Percentiles rank a stretch among this genome's conserved stretches.
These are phyloP conservation scores for Exophiala lecanii-corni DNA, from an alignment of 2,329 filamentous ascomycete species.

Conservation along the genomic window DNA sequence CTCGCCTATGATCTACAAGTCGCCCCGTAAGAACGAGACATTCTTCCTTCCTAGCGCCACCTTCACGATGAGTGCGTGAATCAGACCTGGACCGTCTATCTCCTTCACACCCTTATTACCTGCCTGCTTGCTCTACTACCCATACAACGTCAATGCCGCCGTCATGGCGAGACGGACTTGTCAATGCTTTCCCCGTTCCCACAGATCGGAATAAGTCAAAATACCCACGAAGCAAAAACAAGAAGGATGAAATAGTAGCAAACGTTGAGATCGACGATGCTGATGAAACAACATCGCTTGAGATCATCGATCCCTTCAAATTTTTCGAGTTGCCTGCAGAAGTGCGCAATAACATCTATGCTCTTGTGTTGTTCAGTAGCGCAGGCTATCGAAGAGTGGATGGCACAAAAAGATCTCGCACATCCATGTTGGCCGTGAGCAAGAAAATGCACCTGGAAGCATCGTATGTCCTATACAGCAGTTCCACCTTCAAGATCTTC, in stretches of 20 bases:
- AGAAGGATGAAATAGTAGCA: no score
- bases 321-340: constrained; percentile 53
- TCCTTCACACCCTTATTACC: constrained; percentile 3
- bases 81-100: constrained; percentile 7
- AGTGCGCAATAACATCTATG: constrained; percentile 48
- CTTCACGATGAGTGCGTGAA: constrained; percentile 22
- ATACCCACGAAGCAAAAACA: constrained; percentile 7
- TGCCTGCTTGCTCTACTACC: background rate
- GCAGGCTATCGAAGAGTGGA: constrained; percentile 27
- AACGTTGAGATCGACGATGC: constrained; percentile 6
- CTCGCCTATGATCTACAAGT: constrained; percentile 39
- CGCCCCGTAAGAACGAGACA: constrained; percentile 48
- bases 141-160: constrained; percentile 14
- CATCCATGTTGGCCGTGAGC: constrained; percentile 37
- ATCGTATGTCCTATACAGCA: constrained; percentile 47
- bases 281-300: constrained; percentile 2
- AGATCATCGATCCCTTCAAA: constrained; percentile 36
- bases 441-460: constrained; percentile 48
- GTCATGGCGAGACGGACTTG: constrained; percentile 25
- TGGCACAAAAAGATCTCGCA: constrained; percentile 14
- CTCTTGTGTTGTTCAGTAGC: constrained; percentile 16
- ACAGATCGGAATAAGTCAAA: constrained; percentile 24
- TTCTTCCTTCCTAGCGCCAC: constrained; percentile 4
- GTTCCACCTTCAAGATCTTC: constrained; percentile 51
- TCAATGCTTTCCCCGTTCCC: constrained; percentile 27